Base-by-base conservation (phyloP, 1,284 basidiomycete species). In the Sanghuangporus sanghuang region DNA sequence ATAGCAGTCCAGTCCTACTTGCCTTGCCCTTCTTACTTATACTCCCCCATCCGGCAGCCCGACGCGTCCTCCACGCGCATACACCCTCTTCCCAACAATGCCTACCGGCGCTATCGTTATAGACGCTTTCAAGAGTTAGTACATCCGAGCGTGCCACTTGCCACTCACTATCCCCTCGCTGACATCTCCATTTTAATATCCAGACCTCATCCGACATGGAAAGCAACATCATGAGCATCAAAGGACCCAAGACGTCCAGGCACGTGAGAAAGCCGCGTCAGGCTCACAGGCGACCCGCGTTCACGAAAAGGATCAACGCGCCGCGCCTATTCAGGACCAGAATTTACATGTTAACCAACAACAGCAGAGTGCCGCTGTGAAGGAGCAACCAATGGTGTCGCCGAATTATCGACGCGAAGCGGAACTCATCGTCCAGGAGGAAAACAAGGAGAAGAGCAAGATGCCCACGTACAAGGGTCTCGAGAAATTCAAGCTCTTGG, bases 131-230 rank as follows among this genome's bases (percentile, higher is more conserved):
- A 90, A 89, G 78, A 90, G 88, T 90, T 72, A 59, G 74, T 72
- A n/a, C 21, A 44, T 57, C 16, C 39, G 57, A 64, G 66, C 46
- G 56, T 27, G 27, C 4, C 56, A 42, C 11, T 57, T 61, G 67
- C 64, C 16, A 42, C 40, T 18, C 16, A 16, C 14, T 16, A 14
- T 6, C 52, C 8, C 59, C 65, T 66, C 54, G 52, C 64, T 49
- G 61, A 66, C 40, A 60, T 58, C 63, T n/a, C n/a, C n/a, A n/a
- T n/a, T 49, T 65, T 59, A 64, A 59, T 68, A 69, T 65, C 69
- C 68, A 93, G 93, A 93, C 78, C 89, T 96, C 71, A 91, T 95
- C 66, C 85, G 93, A 69, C 90, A 93, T 76, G 90, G 90, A 72
- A 91, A 90, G 76, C 84, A 90, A 71, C 86, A 89, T 67, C 74